Evolutionary conservation across 2,329 filamentous ascomycete genomes (phyloP), one percentile per base, ranked within the genome.

Genomic region (Chaetomium sp.): DNA sequence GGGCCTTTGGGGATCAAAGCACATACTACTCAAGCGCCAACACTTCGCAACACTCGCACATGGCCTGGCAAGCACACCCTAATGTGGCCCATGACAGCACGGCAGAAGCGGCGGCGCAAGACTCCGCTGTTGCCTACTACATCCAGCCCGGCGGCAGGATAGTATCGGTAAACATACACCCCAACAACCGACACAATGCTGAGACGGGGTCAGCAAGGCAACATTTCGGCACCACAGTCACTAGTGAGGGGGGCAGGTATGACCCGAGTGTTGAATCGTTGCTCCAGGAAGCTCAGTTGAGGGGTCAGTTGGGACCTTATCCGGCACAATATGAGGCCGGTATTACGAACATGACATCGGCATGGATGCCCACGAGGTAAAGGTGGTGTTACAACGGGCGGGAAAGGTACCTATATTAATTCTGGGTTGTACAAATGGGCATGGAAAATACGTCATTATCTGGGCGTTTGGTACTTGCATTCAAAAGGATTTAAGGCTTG

Each of bases 61-160:
- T 16, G 51, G 19, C 2, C 9, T 35, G n/a, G 53, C 31, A 25
- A 7, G n/a, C 13, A 21, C 25, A 13, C 35, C 1, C n/a, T 2
- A 8, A 7, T 12, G 13, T 5, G n/a, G 54, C 25, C 29, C 13
- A 42, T 21, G 31, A 49, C 27, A 50, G n/a, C 12, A n/a, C n/a
- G 7, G 42, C 55, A 2, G 58, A 35, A 1, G 45, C 27, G 2
- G 2, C 19, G 13, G 33, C 13, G 42, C 53, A 55, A 23, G 42
- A 58, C 1, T 57, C 57, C 1, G 60, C 57, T 2, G 62, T 68
- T 6, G 67, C 66, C 1, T 70, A 68, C 33, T 69, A 68, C 45
- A 60, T 69, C 13, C 65, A 69, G 31, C 67, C 69, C 1, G 63
- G 60, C 1, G 69, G 69, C 23, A 64, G 35, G 55, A 53, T 68